Conservation (phyloP, 2,329 filamentous ascomycete species). For the Bimuria novae-zelandiae region DNA sequence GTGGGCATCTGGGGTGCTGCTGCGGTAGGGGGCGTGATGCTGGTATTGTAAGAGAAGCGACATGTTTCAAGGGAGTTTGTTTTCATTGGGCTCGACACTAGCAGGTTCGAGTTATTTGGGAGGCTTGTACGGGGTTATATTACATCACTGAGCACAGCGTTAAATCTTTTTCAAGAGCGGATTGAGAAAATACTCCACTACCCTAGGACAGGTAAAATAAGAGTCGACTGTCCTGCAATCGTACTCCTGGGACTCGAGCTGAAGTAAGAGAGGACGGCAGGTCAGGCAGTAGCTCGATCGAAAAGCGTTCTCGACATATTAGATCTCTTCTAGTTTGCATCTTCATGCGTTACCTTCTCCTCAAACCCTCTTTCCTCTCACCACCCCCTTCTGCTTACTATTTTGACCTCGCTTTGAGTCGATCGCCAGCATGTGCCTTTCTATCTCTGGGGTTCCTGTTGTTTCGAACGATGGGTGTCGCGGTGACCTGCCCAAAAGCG, state of each 20-base stretch:
- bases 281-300: not conserved
- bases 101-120: no score
- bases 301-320: not conserved
- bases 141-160: no score
- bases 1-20: constrained; percentile 1
- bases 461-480: not conserved
- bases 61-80: no score
- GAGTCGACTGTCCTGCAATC: no score
- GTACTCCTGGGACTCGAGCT: not conserved
- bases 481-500: not conserved
- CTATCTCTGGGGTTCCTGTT: not conserved
- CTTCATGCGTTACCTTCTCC: not conserved
- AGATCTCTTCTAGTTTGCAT: not conserved
- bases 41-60: not conserved
- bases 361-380: not conserved
- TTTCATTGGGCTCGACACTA: no score
- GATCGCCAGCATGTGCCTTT: not conserved
- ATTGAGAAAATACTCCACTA: no score
- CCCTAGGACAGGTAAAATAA: no score
- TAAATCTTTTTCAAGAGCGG: not conserved
- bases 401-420: not conserved
- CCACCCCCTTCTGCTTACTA: not conserved
- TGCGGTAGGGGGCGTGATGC: not conserved
- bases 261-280: not conserved
- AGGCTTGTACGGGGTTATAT: not conserved